Conservation (phyloP, 192 early-diverging fungal genomes). For the Linnemannia schmuckeri region DNA sequence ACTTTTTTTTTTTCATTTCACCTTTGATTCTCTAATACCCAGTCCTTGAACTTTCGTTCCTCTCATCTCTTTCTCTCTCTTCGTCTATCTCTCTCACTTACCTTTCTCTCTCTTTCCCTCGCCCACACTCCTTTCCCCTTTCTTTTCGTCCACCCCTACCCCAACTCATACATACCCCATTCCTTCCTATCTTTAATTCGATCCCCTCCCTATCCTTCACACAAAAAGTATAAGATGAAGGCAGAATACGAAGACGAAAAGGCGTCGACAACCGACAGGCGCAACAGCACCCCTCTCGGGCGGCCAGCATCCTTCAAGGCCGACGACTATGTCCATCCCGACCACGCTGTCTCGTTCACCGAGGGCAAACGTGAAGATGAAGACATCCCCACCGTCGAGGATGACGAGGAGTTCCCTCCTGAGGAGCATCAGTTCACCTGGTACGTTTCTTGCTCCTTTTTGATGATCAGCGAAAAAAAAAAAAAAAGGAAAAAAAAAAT, state of each 20-base stretch:
- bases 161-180: neutral
- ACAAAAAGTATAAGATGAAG: neutral
- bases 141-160: too few relatives aligned
- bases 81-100: neutral
- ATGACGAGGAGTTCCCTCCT: slow-evolving; percentile 35
- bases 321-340: slow-evolving; percentile 35
- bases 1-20: neutral
- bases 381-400: neutral
- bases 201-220: neutral
- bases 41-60: neutral
- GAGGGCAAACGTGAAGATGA: slow-evolving; percentile 15
- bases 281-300: slow-evolving; percentile 10
- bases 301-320: slow-evolving; percentile 22
- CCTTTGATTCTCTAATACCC: neutral
- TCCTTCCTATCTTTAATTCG: neutral
- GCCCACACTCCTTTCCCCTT: too few relatives aligned
- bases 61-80: neutral
- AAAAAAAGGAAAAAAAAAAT: too few relatives aligned
- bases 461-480: too few relatives aligned
- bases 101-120: neutral
- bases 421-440: slow-evolving; percentile 49
- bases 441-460: neutral
- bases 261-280: neutral
- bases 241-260: slow-evolving; percentile 10
- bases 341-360: slow-evolving; percentile 8